A percentile compares a stretch with the other conserved stretches of the same genome.
phyloP scores from a whole-genome alignment of 441 rosid species.

The Adansonia rubrostipa region DNA sequence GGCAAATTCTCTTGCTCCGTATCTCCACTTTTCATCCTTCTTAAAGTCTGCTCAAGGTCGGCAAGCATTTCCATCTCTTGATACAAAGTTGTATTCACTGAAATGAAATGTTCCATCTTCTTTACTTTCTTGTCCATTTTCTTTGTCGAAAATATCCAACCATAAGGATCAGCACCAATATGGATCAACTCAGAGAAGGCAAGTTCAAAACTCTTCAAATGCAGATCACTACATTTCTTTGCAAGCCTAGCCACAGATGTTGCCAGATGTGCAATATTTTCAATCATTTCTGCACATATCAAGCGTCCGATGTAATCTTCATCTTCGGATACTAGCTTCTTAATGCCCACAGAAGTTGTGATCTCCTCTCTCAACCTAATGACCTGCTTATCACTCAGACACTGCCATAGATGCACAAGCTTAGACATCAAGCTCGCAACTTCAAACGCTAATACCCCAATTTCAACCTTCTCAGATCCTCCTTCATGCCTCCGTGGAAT shows the following conservation, averaged over 20 bases:
- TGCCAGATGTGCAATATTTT: constrained; percentile 60
- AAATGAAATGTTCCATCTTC: constrained; percentile 86
- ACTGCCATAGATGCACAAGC: constrained; percentile 85
- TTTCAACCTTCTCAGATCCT: constrained; percentile 53
- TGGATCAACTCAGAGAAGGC: constrained; percentile 58
- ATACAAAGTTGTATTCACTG: constrained; percentile 67
- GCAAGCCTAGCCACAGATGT: constrained; percentile 77
- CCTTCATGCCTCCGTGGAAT: constrained; percentile 63
- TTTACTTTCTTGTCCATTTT: constrained; percentile 87
- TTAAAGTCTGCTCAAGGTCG: constrained; percentile 79
- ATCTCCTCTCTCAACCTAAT: constrained; percentile 76
- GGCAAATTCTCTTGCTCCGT: constrained; percentile 60
- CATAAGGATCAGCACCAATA: constrained; percentile 64
- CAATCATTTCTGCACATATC: constrained; percentile 73
- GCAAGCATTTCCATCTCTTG: constrained; percentile 89
- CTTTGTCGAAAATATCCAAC: constrained; percentile 69
- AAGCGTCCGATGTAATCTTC: constrained; percentile 62
- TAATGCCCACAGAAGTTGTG: constrained; percentile 60
- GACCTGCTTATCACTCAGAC: constrained; percentile 80
- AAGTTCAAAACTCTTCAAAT: constrained; percentile 63
- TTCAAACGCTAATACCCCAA: constrained; percentile 87
- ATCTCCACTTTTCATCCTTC: constrained; percentile 64
- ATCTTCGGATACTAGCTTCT: constrained; percentile 82
- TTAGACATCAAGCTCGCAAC: constrained; percentile 87
- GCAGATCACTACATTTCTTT: constrained; percentile 66